Evolutionary conservation across 2,329 filamentous ascomycete species (phyloP), one percentile per base, ranked within the genome.

Genomic region (Mycosphaerella sp.): DNA sequence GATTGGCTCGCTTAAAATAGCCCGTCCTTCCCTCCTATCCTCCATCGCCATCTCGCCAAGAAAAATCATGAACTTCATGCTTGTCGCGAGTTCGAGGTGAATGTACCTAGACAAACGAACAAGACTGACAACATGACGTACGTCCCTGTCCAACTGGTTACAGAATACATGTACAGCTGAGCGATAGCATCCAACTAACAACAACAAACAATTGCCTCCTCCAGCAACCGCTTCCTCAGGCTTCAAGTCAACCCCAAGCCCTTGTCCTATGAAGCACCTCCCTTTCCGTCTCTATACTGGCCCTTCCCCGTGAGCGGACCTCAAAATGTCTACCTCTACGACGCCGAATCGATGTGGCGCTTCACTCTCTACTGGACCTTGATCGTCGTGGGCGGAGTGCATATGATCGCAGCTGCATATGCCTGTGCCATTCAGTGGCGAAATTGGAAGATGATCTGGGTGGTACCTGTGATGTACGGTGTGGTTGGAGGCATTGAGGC

Each of bases 281-380:
- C 75, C 4, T 96, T 95, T 67, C 90, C 90, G 1, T 88, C 87
- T 38, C 83, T 96, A 56, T 89, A 89, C 74, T 86, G 88, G 80
- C 83, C 86, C 34, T 73, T 84, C 44, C 77, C 79, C 23, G 76
- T 84, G 10, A 69, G 70, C 55, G 73, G 79, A 43, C 78, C 79
- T 56, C 80, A 81, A 38, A 73, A 78, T 34, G 73, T 74, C 58
- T 85, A 84, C 64, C 83, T 95, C 62, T 92, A 88, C 74, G 79
- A 86, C 65, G 78, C 88, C 2, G 69, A 72, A 56, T 89, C 95
- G 67, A 87, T 95, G 52, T 92, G 89, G 85, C 85, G 86, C 60
- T 95, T 93, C 70, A 95, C 89, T 1, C 73, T 93, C 12, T 80
- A 85, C 67, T 96, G 90, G 90, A 95, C 89, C 0, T 72, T 95